Evolutionary conservation across 441 rosid species (phyloP), one percentile per base, ranked within the genome.

Genomic region (Monsonia emarginata): DNA sequence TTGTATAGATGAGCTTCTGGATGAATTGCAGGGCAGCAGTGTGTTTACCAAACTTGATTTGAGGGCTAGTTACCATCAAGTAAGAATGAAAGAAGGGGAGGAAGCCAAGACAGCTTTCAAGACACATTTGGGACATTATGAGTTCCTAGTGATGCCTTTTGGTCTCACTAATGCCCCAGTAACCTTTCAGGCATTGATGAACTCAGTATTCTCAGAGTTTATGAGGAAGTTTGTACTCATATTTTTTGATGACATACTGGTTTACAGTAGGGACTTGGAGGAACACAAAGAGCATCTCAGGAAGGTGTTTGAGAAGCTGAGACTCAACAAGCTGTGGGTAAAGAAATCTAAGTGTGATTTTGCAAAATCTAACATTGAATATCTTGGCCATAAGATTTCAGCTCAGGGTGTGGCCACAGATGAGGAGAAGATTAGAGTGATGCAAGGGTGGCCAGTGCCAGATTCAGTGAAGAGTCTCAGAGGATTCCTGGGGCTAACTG

Each of bases 331-430:
- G 1, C 0, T 67, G 0, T 67, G 25, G 36, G 70, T 40, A 0
- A 67, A 58, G 8, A 4, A 0, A 0, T n/a, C n/a, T 0, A 63
- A 63, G 5, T 63, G 30, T 22, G 1, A 8, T 0, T 38, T 63
- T 10, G 50, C 30, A 0, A 0, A 4, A 3, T 0, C 14, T 1
- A 2, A 63, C 25, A 9, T 67, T 11, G 36, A 5, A 0, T 61
- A 13, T 42, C 16, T 68, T n/a, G 66, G 66, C 1, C 60, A 68
- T 16, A 1, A 44, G 0, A 42, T 68, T 26, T 68, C 21, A 1
- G 44, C 22, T 0, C 9, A 7, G 7, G 60, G 65, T 2, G 27
- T 68, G 0, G 14, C 16, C 0, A 4, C 21, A 5, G 18, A 68
- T 34, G 19, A 5, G 2, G 9, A 8, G 2, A 58, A 68, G 26